phyloP scores from a whole-genome alignment of 2,329 filamentous ascomycete species.

The Neofusicoccum laricinum region DNA sequence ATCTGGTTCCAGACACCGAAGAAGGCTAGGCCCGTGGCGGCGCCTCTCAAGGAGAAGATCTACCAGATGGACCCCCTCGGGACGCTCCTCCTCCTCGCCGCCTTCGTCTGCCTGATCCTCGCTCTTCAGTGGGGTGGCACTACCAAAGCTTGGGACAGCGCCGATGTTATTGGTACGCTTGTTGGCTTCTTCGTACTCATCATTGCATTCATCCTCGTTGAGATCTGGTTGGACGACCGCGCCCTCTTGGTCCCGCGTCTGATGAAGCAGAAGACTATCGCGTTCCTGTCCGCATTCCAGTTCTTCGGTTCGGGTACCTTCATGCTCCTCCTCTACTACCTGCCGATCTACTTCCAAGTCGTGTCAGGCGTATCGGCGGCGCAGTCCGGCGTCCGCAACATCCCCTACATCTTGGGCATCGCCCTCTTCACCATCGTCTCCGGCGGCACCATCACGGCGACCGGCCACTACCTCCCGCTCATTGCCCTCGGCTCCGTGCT shows the following conservation, averaged over 20 bases:
- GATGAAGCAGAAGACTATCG: constrained; percentile 37
- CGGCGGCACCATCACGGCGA: constrained; percentile 24
- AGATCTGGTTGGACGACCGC: constrained; percentile 39
- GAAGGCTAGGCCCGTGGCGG: constrained; percentile 23
- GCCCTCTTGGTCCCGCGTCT: constrained; percentile 42
- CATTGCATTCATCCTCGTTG: constrained; percentile 32
- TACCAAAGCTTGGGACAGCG: constrained; percentile 27
- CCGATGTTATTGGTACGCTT: constrained; percentile 46
- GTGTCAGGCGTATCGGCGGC: constrained; percentile 34
- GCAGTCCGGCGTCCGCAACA: constrained; percentile 40
- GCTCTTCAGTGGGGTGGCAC: constrained; percentile 46
- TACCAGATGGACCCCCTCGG: constrained; percentile 47
- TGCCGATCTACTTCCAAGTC: constrained; percentile 51
- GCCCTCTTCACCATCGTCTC: constrained; percentile 24
- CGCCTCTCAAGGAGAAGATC: constrained; percentile 35
- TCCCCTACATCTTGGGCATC: constrained; percentile 40
- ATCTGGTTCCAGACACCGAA: constrained; percentile 38
- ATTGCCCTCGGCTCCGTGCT: constrained; percentile 30
- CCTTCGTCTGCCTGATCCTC: constrained; percentile 42
- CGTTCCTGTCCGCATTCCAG: constrained; percentile 32
- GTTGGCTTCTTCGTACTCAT: constrained; percentile 42
- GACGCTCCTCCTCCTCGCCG: constrained; percentile 38
- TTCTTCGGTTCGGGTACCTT: constrained; percentile 37
- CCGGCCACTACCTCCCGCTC: constrained; percentile 36
- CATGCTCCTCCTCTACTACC: constrained; percentile 43